phyloP scores from a whole-genome alignment of 2,329 filamentous ascomycete genomes.

The Chaetomium olivaceum region DNA sequence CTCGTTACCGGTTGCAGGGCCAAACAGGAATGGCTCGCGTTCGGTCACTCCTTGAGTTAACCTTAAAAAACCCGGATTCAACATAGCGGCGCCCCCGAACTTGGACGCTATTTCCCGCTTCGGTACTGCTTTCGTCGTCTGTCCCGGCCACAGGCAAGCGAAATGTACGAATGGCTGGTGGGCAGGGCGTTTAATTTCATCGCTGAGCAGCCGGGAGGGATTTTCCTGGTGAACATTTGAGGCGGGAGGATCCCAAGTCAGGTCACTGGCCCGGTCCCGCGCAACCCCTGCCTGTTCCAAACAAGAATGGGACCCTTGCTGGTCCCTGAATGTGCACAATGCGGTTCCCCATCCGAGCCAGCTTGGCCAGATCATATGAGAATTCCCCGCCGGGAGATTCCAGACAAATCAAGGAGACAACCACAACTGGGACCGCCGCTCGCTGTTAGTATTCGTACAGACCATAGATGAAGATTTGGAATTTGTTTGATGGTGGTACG shows the following conservation, averaged over 20 bases:
- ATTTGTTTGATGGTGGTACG: not conserved
- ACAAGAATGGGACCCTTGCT: conserved; percentile 7
- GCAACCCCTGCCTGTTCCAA: conserved; percentile 9
- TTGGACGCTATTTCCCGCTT: not conserved
- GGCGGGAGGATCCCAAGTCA: not conserved
- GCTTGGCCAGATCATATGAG: not conserved
- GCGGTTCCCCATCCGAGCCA: conserved; percentile 1
- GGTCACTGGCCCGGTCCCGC: conserved; percentile 5
- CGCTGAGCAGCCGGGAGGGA: not conserved
- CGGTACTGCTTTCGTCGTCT: not conserved
- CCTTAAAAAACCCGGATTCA: not conserved
- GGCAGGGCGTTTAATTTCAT: conserved; percentile 2
- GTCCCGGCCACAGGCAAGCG: not conserved
- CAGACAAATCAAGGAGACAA: no score
- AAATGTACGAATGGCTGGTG: not conserved
- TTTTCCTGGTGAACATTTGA: not conserved
- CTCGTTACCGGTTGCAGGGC: not conserved
- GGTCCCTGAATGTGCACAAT: conserved; percentile 18
- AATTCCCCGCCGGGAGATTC: not conserved
- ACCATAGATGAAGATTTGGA: not conserved
- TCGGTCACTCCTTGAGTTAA: not conserved
- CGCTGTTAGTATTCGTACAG: no score
- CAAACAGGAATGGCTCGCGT: not conserved
- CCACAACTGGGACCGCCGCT: no score
- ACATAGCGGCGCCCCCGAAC: not conserved